Evolutionary conservation across 2,329 filamentous ascomycete genomes (phyloP).

Genomic region (Talaromyces sp.): DNA sequence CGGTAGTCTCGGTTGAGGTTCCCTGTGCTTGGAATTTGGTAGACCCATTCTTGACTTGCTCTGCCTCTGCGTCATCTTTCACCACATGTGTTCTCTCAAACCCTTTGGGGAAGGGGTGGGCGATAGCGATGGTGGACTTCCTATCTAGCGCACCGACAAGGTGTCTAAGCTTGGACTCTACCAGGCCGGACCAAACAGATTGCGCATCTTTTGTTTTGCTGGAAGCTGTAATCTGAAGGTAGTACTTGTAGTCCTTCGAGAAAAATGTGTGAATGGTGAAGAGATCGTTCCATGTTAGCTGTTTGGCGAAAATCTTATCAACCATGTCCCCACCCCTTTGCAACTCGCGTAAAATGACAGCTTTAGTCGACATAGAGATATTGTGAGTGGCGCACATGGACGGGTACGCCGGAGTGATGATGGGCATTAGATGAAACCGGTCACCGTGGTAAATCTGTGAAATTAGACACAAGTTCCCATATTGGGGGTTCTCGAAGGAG

Average conservation of each 20-base stretch:
- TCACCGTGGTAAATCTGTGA: slow-evolving; percentile 70
- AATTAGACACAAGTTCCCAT: neutral
- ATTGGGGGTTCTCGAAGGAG: neutral
- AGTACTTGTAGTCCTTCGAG: slow-evolving; percentile 89
- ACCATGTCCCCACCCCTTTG: slow-evolving; percentile 72
- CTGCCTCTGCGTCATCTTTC: slow-evolving; percentile 56
- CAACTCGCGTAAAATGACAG: slow-evolving; percentile 78
- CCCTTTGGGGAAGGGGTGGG: slow-evolving; percentile 88
- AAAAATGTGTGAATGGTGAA: slow-evolving; percentile 93
- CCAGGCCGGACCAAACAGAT: slow-evolving; percentile 81
- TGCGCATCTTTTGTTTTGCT: slow-evolving; percentile 80
- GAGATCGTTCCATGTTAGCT: slow-evolving; percentile 76
- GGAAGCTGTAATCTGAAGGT: slow-evolving; percentile 79
- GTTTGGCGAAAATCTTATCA: slow-evolving; percentile 72
- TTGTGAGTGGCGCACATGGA: slow-evolving; percentile 98
- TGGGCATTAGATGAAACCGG: slow-evolving; percentile 86
- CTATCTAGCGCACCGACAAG: slow-evolving; percentile 79
- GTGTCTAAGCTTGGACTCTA: slow-evolving; percentile 88
- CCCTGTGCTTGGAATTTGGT: slow-evolving; percentile 56
- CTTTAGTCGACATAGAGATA: slow-evolving; percentile 78
- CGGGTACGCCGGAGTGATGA: slow-evolving; percentile 95
- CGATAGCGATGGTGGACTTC: slow-evolving; percentile 72
- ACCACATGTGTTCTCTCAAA: slow-evolving; percentile 79
- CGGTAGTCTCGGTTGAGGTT: slow-evolving; percentile 48
- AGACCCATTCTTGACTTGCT: slow-evolving; percentile 59